phyloP scores from a whole-genome alignment of 345 rosid species.

The Eucalyptus cloeziana region DNA sequence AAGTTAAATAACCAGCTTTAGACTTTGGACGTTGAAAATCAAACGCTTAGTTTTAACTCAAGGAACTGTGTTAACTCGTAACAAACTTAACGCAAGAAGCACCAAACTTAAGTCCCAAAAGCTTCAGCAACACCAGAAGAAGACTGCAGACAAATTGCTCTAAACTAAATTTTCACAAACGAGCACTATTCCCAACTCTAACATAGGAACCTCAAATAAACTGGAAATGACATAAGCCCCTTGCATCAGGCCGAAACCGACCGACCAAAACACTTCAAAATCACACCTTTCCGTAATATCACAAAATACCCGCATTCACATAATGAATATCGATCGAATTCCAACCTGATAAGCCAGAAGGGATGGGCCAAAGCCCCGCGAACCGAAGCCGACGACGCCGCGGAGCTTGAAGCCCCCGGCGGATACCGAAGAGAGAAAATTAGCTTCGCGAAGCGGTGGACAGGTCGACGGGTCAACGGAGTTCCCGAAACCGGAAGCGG shows the following conservation, averaged over 20 bases:
- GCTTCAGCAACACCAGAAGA: background rate
- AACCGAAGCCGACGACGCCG: background rate
- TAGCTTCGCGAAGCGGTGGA: background rate
- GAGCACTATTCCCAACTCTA: background rate
- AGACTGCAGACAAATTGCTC: background rate
- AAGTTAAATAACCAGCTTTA: background rate
- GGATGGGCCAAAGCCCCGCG: constrained; percentile 18
- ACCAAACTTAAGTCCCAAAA: background rate
- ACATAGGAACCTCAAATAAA: background rate
- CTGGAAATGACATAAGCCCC: background rate
- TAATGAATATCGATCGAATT: background rate
- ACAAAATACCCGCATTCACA: too few relatives aligned
- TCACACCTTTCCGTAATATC: background rate
- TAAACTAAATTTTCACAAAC: background rate
- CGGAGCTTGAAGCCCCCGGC: background rate
- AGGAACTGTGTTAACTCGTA: background rate
- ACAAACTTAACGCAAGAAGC: background rate
- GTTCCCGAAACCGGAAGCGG: background rate
- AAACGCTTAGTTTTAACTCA: background rate
- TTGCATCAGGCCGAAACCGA: background rate
- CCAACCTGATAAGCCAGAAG: constrained; percentile 29
- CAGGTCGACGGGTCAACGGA: background rate
- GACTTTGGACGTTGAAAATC: background rate
- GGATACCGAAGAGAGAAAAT: background rate
- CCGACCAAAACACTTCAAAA: background rate